phyloP scores from a whole-genome alignment of 2,329 filamentous ascomycete genomes.

The Podosphaera fusca region DNA sequence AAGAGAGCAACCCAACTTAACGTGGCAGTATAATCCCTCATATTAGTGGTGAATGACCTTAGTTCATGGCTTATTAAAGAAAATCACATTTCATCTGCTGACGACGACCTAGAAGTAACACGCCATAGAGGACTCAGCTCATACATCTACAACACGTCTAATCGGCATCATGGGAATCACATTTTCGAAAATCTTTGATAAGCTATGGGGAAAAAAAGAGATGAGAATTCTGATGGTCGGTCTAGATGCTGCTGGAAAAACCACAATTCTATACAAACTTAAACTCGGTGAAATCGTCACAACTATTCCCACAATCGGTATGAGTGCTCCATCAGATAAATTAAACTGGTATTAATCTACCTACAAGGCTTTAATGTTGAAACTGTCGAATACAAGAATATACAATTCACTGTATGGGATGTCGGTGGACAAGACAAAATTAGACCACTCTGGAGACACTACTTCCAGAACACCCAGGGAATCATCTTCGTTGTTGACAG shows the following conservation, averaged over 20 bases:
- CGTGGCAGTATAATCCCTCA: no score
- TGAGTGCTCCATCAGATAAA: constrained; percentile 15
- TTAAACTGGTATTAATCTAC: constrained; percentile 3
- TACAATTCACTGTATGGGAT: constrained; percentile 99
- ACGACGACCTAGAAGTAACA: constrained; percentile 3
- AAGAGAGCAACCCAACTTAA: no score
- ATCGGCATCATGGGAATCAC: constrained; percentile 84
- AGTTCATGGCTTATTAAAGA: not conserved
- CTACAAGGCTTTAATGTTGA: constrained; percentile 88
- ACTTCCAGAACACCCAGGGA: constrained; percentile 99
- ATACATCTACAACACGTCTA: constrained; percentile 11
- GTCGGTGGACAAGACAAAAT: constrained; percentile 99
- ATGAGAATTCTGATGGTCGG: constrained; percentile 99
- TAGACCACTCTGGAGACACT: constrained; percentile 95
- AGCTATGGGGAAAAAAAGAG: constrained; percentile 98
- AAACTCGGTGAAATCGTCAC: constrained; percentile 99
- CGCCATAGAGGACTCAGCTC: constrained; percentile 16
- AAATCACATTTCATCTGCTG: no score
- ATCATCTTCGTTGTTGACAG: constrained; percentile 99
- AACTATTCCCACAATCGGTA: constrained; percentile 95
- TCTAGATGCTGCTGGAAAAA: constrained; percentile 98
- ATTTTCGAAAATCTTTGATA: constrained; percentile 90
- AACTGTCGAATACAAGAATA: constrained; percentile 99
- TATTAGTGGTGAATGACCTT: not conserved
- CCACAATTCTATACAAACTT: constrained; percentile 98